These are phyloP conservation scores for Debaryomyces fabryi DNA, from an alignment of 1,139 yeast species.

Conservation along the genomic window DNA sequence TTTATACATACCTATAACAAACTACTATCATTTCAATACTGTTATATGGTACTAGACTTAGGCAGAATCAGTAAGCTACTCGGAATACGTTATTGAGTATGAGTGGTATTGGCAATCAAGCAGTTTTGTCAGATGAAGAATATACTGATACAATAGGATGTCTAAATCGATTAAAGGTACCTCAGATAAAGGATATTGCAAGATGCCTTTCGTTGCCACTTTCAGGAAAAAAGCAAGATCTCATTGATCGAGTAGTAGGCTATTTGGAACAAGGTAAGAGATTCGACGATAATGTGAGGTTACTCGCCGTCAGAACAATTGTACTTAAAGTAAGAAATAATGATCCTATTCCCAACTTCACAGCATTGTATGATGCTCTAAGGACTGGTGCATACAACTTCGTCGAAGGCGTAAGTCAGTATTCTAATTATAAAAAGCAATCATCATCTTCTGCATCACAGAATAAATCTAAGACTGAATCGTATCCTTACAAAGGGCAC, in stretches of 20 bases:
- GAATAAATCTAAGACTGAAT: slow-evolving; percentile 16
- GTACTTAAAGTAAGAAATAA: slow-evolving; percentile 39
- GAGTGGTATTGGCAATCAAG: slow-evolving; percentile 3
- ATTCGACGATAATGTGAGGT: slow-evolving; percentile 39
- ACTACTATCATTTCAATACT: neutral
- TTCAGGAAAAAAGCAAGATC: slow-evolving; percentile 55
- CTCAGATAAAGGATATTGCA: slow-evolving; percentile 47
- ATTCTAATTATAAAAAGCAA: slow-evolving; percentile 3
- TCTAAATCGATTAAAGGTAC: slow-evolving; percentile 22
- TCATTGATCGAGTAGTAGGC: slow-evolving; percentile 47
- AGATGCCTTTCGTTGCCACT: slow-evolving; percentile 46
- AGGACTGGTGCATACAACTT: slow-evolving; percentile 21
- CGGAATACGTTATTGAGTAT: slow-evolving; percentile 1
- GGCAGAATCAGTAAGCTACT: neutral
- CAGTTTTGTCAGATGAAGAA: slow-evolving; percentile 17
- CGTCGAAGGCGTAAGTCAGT: slow-evolving; percentile 17
- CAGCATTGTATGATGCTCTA: slow-evolving; percentile 29
- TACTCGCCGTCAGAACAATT: slow-evolving; percentile 46
- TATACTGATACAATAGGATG: slow-evolving; percentile 17
- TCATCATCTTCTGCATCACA: neutral
- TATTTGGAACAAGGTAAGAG: slow-evolving; percentile 40
- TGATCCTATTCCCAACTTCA: slow-evolving; percentile 41
- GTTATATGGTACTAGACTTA: neutral
- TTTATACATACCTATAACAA: neutral
- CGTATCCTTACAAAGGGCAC: slow-evolving; percentile 30